Conservation (phyloP, 768 basidiomycete genomes). For the Chalciporus sphaerocephalus region DNA sequence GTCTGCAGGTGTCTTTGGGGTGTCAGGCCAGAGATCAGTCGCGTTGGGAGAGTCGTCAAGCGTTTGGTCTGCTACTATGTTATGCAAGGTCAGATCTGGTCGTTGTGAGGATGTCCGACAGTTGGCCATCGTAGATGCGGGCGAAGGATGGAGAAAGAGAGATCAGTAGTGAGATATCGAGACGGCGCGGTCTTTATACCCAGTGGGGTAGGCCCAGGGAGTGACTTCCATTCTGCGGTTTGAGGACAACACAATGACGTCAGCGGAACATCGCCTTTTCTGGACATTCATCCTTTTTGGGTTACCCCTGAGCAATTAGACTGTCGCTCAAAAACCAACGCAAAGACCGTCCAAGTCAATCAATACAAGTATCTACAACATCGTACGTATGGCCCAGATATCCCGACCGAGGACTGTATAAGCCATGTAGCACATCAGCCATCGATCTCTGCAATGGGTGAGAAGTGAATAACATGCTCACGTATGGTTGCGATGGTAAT, state of each 20-base stretch:
- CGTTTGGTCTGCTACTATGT: background rate
- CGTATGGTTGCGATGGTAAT: no score
- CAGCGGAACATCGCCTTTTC: conserved; percentile 7
- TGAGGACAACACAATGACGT: conserved; percentile 24
- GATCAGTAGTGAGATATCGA: no score
- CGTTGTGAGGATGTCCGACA: background rate
- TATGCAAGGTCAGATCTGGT: conserved; percentile 14
- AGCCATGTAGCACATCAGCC: no score
- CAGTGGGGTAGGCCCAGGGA: no score
- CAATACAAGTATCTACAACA: no score
- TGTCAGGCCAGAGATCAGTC: conserved; percentile 31
- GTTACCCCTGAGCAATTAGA: no score
- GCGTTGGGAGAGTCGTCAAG: background rate
- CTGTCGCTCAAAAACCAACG: no score
- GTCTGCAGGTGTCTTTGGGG: conserved; percentile 88
- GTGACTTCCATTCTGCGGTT: conserved; percentile 19
- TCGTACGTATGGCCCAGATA: no score
- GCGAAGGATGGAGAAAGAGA: background rate
- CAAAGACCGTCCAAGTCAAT: no score
- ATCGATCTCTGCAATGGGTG: no score
- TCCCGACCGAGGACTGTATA: no score
- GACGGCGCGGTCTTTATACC: conserved; percentile 12
- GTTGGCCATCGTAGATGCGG: conserved; percentile 13
- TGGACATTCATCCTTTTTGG: conserved; percentile 1
- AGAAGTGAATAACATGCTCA: no score